phyloP scores from a whole-genome alignment of 225 moss, liverwort and hornwort genomes.

The Pseudisothecium myosuroides region DNA sequence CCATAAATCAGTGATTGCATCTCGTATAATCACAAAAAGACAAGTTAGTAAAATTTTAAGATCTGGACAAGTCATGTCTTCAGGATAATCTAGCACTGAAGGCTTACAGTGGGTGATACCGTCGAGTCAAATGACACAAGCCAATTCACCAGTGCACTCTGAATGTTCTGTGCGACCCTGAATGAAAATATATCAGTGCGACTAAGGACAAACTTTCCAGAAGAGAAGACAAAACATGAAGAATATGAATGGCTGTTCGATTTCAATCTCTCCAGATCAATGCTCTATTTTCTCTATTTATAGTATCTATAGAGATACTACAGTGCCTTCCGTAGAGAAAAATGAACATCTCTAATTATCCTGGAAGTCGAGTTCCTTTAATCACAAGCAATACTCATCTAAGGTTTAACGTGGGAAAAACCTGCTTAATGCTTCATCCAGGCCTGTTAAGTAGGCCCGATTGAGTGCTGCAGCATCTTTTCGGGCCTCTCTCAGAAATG shows the following conservation, averaged over 20 bases:
- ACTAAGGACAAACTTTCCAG: neutral
- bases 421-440: conserved; percentile 74
- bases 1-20: neutral
- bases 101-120: conserved; percentile 65
- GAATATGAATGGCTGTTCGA: neutral
- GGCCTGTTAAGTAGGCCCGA: conserved; percentile 42
- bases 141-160: conserved; percentile 66
- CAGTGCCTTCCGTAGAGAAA: neutral
- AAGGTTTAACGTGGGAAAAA: neutral
- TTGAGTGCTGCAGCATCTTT: conserved; percentile 45
- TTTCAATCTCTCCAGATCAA: neutral
- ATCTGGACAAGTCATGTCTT: neutral
- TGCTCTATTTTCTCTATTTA: neutral
- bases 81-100: neutral
- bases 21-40: neutral
- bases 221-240: neutral
- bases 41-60: neutral
- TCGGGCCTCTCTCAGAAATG: conserved; percentile 55
- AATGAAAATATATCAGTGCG: conserved; percentile 15
- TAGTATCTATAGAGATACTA: no score
- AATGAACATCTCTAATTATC: neutral
- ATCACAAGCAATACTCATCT: neutral
- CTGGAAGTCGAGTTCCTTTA: neutral
- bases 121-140: conserved; percentile 94
- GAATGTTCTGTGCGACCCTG: conserved; percentile 57